phyloP scores from a whole-genome alignment of 768 basidiomycete genomes.

The Boletus eberwhitei region DNA sequence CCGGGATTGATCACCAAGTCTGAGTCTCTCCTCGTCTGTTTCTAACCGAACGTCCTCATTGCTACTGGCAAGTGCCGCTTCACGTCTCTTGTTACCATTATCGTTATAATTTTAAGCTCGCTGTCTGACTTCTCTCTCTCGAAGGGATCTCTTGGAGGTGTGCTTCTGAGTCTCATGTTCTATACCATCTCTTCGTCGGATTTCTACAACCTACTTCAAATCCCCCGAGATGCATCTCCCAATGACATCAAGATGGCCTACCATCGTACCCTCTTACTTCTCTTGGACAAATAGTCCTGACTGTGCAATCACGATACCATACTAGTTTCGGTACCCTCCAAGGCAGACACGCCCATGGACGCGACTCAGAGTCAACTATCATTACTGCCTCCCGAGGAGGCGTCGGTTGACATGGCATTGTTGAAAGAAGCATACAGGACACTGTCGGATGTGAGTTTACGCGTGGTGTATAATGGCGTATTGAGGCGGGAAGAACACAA shows the following conservation, averaged over 20 bases:
- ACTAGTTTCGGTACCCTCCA: no score
- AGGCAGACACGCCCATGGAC: no score
- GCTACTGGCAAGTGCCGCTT: constrained; percentile 13
- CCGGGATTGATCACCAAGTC: constrained; percentile 28
- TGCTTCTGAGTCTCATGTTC: background rate
- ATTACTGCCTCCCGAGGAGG: background rate
- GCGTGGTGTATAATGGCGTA: constrained; percentile 49
- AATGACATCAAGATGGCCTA: constrained; percentile 68
- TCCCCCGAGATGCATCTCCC: constrained; percentile 47
- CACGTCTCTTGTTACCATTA: no score
- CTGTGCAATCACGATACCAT: constrained; percentile 15
- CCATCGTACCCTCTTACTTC: constrained; percentile 61
- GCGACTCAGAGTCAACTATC: background rate
- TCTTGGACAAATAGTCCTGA: constrained; percentile 43
- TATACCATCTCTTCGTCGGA: constrained; percentile 28
- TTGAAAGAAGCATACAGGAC: constrained; percentile 68
- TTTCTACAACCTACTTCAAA: constrained; percentile 59
- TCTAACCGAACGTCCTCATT: constrained; percentile 8
- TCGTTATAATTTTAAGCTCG: no score
- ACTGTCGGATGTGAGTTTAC: constrained; percentile 48
- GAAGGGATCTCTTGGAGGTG: no score
- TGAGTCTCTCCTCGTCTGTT: constrained; percentile 21
- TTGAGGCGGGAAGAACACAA: constrained; percentile 6
- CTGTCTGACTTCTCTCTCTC: no score
- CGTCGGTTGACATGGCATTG: constrained; percentile 44